Base-by-base conservation (phyloP, 345 rosid species). In the Arabis hirsuta region DNA sequence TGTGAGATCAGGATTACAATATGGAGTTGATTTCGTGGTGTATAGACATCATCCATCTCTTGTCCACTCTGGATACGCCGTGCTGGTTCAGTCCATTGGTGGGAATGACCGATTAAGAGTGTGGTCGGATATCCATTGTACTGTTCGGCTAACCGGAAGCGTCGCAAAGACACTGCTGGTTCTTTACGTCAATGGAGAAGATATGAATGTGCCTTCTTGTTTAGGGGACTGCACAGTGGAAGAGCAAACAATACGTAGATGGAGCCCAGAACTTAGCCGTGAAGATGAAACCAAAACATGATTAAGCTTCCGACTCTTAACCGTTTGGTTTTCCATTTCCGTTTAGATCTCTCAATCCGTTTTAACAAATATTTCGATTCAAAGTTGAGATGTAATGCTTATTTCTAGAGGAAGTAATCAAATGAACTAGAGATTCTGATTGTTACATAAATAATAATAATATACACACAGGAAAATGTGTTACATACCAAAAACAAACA, bases 1-100 rank as follows among this genome's bases (percentile, higher is more conserved):
- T 58, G 79, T 88, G 51, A 80, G 90, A 73, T 76, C 85, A 0
- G 91, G 90, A 50, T 83, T 80, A 2, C 90, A 82, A 74, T 90
- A 84, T 53, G 95, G 92, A 12, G 93, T 85, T 12, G 91, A 88
- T 52, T 87, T 78, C 34, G 89, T 84, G 27, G 91, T 81, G 1
- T 90, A 92, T 16, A 4, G 60, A 10, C 60, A 71, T 12, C 67
- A 60, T 60, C 53, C 53, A 29, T 71, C 60, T 58, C 74, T 60
- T 51, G 60, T 71, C 32, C 67, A 71, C 24, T 60, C 53, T 52
- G 60, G 60, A 14, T 59, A 48, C 43, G 9, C 67, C 0, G 43
- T 60, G 16, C 0, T 59, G 1, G 60, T 69, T 46, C 26, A 69
- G 48, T 57, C 45, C 6, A 0, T 9, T 20, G 1, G 29, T 0